Evolutionary conservation across 179 eudicot species (phyloP).

Genomic region (Spergularia azorica): DNA sequence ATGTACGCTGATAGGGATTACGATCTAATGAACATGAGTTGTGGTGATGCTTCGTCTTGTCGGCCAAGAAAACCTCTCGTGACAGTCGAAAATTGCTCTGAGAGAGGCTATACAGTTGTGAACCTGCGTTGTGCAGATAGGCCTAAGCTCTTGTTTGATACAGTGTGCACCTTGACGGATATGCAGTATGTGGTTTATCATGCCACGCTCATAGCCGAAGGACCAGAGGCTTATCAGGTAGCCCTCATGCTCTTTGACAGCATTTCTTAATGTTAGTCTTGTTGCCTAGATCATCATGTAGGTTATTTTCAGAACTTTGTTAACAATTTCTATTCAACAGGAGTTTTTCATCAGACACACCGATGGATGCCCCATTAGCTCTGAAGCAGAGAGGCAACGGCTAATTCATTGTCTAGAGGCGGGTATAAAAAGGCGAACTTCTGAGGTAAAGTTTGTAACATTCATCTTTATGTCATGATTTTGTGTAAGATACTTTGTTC

Average conservation of each 20-base stretch:
- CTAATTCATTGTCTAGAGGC: slow-evolving; percentile 84
- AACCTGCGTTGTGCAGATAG: slow-evolving; percentile 67
- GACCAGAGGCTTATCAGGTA: slow-evolving; percentile 88
- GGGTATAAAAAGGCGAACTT: slow-evolving; percentile 73
- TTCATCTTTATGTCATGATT: not conserved
- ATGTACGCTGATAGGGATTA: slow-evolving; percentile 93
- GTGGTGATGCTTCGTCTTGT: slow-evolving; percentile 28
- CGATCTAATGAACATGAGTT: slow-evolving; percentile 37
- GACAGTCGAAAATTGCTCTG: slow-evolving; percentile 60
- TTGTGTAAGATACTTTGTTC: not conserved
- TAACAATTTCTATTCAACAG: slow-evolving; percentile 30
- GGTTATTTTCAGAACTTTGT: not conserved
- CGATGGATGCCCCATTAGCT: slow-evolving; percentile 81
- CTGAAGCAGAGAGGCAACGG: slow-evolving; percentile 86
- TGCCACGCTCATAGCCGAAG: slow-evolving; percentile 75
- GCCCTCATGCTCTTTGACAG: slow-evolving; percentile 6
- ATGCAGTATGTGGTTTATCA: slow-evolving; percentile 94
- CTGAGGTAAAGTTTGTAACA: slow-evolving; percentile 55
- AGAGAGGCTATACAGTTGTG: slow-evolving; percentile 79
- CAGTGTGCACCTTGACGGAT: slow-evolving; percentile 86
- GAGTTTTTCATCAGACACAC: slow-evolving; percentile 81
- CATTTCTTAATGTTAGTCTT: not conserved
- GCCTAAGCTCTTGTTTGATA: slow-evolving; percentile 86
- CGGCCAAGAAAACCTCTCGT: slow-evolving; percentile 51
- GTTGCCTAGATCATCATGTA: not conserved